These are phyloP conservation scores for Candida manassasensis DNA, from an alignment of 805 yeast genomes.

Conservation along the genomic window DNA sequence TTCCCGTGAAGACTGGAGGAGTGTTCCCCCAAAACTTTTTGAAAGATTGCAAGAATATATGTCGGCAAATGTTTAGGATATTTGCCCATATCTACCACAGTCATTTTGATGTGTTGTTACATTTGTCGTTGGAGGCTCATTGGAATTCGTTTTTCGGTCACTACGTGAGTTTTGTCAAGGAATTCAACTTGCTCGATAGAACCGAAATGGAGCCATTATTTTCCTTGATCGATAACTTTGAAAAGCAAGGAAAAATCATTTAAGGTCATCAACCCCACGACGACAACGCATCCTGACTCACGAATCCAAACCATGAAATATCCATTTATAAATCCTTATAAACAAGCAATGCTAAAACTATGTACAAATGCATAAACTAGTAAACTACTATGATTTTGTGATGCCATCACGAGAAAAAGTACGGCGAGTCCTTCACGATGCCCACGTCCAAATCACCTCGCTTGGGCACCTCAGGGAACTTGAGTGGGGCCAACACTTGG, in stretches of 20 bases:
- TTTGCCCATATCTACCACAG: constrained; percentile 94
- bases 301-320: no score
- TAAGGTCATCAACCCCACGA: no score
- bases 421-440: constrained; percentile 64
- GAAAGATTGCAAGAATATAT: constrained; percentile 80
- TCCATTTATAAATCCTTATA: no score
- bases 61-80: constrained; percentile 88
- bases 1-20: constrained; percentile 86
- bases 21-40: constrained; percentile 86
- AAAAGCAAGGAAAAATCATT: constrained; percentile 78
- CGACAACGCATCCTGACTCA: no score
- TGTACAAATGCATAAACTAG: constrained; percentile 1
- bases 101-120: constrained; percentile 92
- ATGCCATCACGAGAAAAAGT: constrained; percentile 56
- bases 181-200: constrained; percentile 75
- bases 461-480: constrained; percentile 67
- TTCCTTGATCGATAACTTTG: constrained; percentile 74
- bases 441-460: constrained; percentile 82
- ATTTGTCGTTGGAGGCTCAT: constrained; percentile 89
- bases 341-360: constrained; percentile 4
- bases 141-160: constrained; percentile 98
- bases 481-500: constrained; percentile 61
- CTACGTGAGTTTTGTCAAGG: constrained; percentile 80
- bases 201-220: constrained; percentile 75
- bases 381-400: background rate